Base-by-base conservation (phyloP, 2,329 filamentous ascomycete genomes). In the Pseudogymnoascus sp. region DNA sequence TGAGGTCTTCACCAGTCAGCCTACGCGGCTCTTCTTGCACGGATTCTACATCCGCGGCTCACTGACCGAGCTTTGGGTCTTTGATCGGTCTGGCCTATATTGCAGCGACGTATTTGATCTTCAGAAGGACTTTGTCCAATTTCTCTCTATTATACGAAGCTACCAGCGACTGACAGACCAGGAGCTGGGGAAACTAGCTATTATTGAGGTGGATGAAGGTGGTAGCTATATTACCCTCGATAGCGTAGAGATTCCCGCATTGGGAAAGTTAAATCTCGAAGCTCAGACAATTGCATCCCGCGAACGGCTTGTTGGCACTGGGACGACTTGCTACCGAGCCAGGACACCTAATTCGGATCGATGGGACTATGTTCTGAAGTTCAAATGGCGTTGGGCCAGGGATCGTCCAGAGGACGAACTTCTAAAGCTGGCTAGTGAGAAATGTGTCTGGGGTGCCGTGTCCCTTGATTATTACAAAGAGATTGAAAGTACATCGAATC, bases 271-370 rank as follows among this genome's bases (percentile, higher is more conserved):
- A 25, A 25, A 50, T 25, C 44, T 50, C 14, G 44, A 50, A 25
- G 25, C 6, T 4, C 12, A 25, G 21, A 21, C 44, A n/a, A 50
- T 50, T 25, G 21, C 42, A 14, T 23, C 12, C 12, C 21, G 42
- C 7, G 21, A 46, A 23, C 42, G 21, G 2, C 21, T 46, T 25
- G 12, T 46, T 23, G 21, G 42, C 12, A 46, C 42, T 25, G 42
- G 42, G 21, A 69, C 69, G 64, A 31, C 28, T 31, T 75, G 72
- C 63, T 75, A 75, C 63, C 68, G 70, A 28, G 70, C 70, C 46
- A 72, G 64, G 67, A 65, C 23, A 23, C 64, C 66, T 38, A 63
- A 62, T 60, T 46, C 42, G 6, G 16, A 23, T 23, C 42, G 11
- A n/a, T 46, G 42, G 42, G 42, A 25, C 6, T 14, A 46, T 25